These are phyloP conservation scores for Nothophytophthora sp. DNA, from an alignment of 352 stramenopile species.

Conservation along the genomic window DNA sequence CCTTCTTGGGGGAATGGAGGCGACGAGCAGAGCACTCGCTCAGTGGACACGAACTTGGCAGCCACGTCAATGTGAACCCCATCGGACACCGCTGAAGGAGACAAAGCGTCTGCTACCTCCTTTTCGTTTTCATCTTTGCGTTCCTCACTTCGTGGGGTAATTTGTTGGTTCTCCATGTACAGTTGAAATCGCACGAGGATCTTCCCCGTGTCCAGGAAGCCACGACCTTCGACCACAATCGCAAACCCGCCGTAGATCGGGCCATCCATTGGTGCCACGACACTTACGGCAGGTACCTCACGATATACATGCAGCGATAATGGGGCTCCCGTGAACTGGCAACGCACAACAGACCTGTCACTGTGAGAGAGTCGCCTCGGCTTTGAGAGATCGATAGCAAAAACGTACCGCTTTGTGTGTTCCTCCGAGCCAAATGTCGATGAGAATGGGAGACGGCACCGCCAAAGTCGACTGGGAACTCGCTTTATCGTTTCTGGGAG, in stretches of 20 bases:
- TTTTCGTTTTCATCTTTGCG: constrained; percentile 1
- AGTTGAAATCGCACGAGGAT: constrained; percentile 68
- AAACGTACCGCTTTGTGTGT: constrained; percentile 47
- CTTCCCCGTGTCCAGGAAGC: constrained; percentile 63
- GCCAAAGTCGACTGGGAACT: neutral
- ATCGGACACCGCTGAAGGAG: neutral
- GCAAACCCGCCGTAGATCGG: constrained; percentile 73
- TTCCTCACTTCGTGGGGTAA: constrained; percentile 5
- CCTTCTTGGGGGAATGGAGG: constrained; percentile 65
- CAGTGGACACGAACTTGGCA: constrained; percentile 48
- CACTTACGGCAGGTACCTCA: constrained; percentile 33
- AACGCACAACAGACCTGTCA: no score
- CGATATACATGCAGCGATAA: constrained; percentile 58
- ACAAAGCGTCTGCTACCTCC: neutral
- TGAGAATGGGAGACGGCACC: constrained; percentile 32
- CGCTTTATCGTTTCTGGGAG: constrained; percentile 8
- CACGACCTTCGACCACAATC: constrained; percentile 57
- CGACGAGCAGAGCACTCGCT: constrained; percentile 43
- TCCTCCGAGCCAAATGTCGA: constrained; percentile 67
- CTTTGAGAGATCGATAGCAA: neutral
- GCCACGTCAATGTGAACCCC: constrained; percentile 18
- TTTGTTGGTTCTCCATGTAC: constrained; percentile 22
- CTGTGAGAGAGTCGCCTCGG: no score
- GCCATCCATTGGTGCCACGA: constrained; percentile 66
- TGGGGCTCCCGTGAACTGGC: constrained; percentile 60